A percentile compares a stretch with the other conserved stretches of the same genome.
phyloP scores from a whole-genome alignment of 768 basidiomycete genomes.

The Macrolepiota fuliginosa region DNA sequence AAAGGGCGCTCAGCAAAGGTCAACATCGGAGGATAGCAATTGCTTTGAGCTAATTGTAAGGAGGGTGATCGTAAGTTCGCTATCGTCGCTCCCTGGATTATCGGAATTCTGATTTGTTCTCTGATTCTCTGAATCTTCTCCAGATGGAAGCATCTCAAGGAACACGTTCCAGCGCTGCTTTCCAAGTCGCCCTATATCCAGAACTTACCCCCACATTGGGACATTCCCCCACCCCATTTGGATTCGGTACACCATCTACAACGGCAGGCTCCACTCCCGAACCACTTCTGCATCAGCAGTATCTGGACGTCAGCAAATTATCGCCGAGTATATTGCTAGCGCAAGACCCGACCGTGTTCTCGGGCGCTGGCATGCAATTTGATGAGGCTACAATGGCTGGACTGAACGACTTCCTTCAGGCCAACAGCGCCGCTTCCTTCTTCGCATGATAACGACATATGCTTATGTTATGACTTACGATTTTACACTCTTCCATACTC shows the following conservation, averaged over 20 bases:
- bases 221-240: background rate
- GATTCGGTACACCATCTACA: background rate
- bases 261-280: background rate
- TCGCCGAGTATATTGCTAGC: background rate
- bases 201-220: background rate
- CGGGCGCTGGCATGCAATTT: background rate
- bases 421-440: background rate
- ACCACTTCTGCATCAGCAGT: background rate
- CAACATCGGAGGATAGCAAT: conserved; percentile 16
- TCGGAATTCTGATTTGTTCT: background rate
- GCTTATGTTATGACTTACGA: background rate
- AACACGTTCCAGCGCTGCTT: background rate
- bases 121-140: background rate
- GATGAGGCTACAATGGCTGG: background rate
- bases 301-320: background rate
- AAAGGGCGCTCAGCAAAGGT: conserved; percentile 5
- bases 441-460: background rate
- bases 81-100: background rate
- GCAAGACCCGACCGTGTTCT: background rate
- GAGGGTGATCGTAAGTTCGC: conserved; percentile 20
- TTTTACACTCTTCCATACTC: too few relatives aligned
- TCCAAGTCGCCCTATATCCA: background rate
- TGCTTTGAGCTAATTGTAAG: conserved; percentile 24
- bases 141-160: conserved; percentile 1
- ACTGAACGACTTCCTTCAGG: background rate